Evolutionary conservation across 1,139 yeast species (phyloP).

Genomic region (Meyerozyma smithsonii): DNA sequence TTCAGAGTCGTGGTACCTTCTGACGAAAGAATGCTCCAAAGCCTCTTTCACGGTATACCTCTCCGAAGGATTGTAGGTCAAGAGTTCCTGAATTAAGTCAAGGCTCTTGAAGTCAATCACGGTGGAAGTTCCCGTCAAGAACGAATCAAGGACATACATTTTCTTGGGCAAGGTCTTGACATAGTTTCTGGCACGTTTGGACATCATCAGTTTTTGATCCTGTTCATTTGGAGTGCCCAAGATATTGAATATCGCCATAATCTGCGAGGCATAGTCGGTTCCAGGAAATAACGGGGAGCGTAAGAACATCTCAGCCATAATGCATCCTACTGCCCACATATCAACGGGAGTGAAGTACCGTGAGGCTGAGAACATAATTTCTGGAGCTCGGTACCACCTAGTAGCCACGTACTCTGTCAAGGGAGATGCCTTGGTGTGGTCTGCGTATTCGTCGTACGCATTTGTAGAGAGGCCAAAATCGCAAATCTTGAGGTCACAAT

Average conservation of each 20-base stretch:
- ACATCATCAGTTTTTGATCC: slow-evolving; percentile 53
- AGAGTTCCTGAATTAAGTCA: slow-evolving; percentile 54
- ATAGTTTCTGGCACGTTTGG: slow-evolving; percentile 59
- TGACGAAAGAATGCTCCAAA: slow-evolving; percentile 59
- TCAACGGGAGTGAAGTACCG: slow-evolving; percentile 71
- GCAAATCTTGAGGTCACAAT: slow-evolving; percentile 44
- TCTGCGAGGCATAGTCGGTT: slow-evolving; percentile 63
- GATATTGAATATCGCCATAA: slow-evolving; percentile 54
- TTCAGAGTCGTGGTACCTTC: slow-evolving; percentile 63
- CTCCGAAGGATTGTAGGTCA: slow-evolving; percentile 60
- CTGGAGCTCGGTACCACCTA: slow-evolving; percentile 79
- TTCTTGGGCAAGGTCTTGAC: slow-evolving; percentile 49
- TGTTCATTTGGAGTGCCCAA: slow-evolving; percentile 62
- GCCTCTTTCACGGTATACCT: slow-evolving; percentile 66
- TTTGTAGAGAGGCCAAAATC: slow-evolving; percentile 55
- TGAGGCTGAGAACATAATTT: slow-evolving; percentile 66
- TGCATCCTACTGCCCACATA: slow-evolving; percentile 78
- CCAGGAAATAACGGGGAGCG: slow-evolving; percentile 79
- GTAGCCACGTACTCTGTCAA: slow-evolving; percentile 78
- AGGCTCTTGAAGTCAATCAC: slow-evolving; percentile 47
- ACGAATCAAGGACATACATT: slow-evolving; percentile 9
- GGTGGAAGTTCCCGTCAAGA: slow-evolving; percentile 13
- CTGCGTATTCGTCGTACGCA: slow-evolving; percentile 21
- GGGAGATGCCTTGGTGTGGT: slow-evolving; percentile 31
- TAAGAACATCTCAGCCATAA: slow-evolving; percentile 57